Evolutionary conservation across 106 monocot genomes (phyloP), one percentile per base, ranked within the genome.

Genomic region (Allium fistulosum): DNA sequence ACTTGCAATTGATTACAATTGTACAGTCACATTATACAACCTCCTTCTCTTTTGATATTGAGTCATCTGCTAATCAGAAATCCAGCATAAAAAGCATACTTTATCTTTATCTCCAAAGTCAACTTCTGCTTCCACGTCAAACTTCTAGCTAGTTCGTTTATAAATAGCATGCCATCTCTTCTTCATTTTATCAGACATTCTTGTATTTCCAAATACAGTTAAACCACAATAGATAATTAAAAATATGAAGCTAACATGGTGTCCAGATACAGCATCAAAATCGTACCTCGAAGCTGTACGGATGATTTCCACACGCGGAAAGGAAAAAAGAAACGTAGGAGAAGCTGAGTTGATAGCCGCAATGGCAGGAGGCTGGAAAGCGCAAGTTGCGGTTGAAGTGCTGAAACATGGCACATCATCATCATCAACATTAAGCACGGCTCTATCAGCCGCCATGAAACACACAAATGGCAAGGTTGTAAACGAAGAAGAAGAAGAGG

Each of bases 191-290:
- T 37, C 37, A 37, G 37, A 37, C 1, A 37, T 37, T 37, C 37
- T 2, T 37, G 37, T 37, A 37, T 37, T 37, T 37, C 37, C 37
- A 37, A 37, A 37, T 37, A 37, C 37, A 37, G 2, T 37, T 37
- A 37, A 37, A 37, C 37, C 37, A 37, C 37, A 37, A 37, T 5
- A 37, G 37, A 5, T 37, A 2, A 2, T 2, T 6, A 18, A 49
- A 59, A 71, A 18, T 37, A 95, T 95, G 91, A 95, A 91, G 80
- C 76, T 96, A 3, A 88, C 80, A 4, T 96, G 95, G 95, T 91
- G 91, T 68, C 91, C 91, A 45, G 95, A 96, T 27, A 88, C 74
- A 57, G 88, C 95, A 5, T 53, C 79, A 46, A 88, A 82, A 74
- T 87, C 95, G 15, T 91, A 81, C 81, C 75, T 91, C 69, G 95